Evolutionary conservation across 768 basidiomycete genomes (phyloP), one percentile per base, ranked within the genome.

Genomic region (Exsudoporus frostii): DNA sequence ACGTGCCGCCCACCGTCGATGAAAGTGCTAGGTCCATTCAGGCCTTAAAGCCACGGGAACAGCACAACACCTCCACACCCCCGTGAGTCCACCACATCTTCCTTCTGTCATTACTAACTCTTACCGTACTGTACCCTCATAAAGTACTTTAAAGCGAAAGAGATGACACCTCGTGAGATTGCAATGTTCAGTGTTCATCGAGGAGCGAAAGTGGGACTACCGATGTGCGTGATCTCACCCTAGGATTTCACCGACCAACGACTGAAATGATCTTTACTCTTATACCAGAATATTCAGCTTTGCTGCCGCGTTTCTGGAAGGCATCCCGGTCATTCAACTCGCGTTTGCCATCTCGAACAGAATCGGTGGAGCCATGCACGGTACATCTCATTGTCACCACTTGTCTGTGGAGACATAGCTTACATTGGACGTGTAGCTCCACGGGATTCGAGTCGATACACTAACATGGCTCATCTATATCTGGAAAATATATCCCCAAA

Each of bases 131-230:
- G n/a, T n/a, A n/a, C n/a, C 32, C 1, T 43, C 45, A 2, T 17
- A 22, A 63, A 92, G 83, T 96, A 96, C 64, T 98, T 92, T 55
- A 79, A 84, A 49, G 73, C 85, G 1, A 98, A 98, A 71, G 82
- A 81, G 46, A 94, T 98, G 93, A 78, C 83, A 0, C 70, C 76
- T 7, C 70, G 78, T 22, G 83, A 95, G 61, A 71, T 81, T 5
- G 84, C 84, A n/a, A n/a, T n/a, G n/a, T n/a, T n/a, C n/a, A 3
- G 73, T 86, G 1, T 98, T 91, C 71, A 79, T 95, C 53, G 89
- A 92, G 62, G 94, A 96, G 66, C 81, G 89, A 14, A 92, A 89
- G 63, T 91, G 92, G 89, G 88, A 91, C 56, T 95, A 96, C 61
- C 76, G 86, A 61, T 61, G 90, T 91, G 60, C 32, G 78, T 66